Evolutionary conservation across 306 rosid species (phyloP).

Genomic region (Ochetophila trinervis): DNA sequence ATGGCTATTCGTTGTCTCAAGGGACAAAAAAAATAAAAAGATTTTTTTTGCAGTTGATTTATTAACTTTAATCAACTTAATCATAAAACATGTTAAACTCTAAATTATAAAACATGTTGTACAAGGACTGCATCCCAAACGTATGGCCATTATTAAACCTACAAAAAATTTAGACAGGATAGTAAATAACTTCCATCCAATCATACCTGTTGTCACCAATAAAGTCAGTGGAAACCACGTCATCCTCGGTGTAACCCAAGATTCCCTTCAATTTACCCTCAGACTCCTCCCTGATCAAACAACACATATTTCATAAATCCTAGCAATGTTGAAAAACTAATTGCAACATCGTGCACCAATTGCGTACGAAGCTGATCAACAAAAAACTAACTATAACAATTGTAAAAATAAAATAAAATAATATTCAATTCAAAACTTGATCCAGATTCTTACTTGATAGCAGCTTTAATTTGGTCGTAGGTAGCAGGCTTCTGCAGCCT

Average conservation of each 20-base stretch:
- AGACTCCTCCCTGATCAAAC: conserved; percentile 58
- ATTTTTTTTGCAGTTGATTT: background rate
- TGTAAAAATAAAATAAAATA: background rate
- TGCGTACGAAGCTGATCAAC: background rate
- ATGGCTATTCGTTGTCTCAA: background rate
- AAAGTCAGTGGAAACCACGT: conserved; percentile 68
- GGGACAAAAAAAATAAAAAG: too few relatives aligned
- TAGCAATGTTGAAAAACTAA: background rate
- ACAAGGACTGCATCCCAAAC: background rate
- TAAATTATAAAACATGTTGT: background rate
- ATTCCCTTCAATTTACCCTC: conserved; percentile 74
- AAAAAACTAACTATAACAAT: too few relatives aligned
- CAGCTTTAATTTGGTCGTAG: conserved; percentile 54
- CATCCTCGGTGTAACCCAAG: conserved; percentile 74
- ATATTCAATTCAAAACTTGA: background rate
- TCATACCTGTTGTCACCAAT: conserved; percentile 62
- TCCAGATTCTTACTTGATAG: conserved; percentile 55
- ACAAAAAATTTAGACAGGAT: background rate
- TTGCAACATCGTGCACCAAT: background rate
- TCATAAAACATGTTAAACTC: too few relatives aligned
- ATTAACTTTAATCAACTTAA: background rate
- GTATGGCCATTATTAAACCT: background rate
- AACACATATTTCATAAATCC: background rate
- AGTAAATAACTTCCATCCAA: background rate
- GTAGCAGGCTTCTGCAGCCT: conserved; percentile 55